Percentiles rank a stretch among this genome's conserved stretches.
phyloP scores from a whole-genome alignment of 805 yeast genomes.

The Starmerella etchellsii region DNA sequence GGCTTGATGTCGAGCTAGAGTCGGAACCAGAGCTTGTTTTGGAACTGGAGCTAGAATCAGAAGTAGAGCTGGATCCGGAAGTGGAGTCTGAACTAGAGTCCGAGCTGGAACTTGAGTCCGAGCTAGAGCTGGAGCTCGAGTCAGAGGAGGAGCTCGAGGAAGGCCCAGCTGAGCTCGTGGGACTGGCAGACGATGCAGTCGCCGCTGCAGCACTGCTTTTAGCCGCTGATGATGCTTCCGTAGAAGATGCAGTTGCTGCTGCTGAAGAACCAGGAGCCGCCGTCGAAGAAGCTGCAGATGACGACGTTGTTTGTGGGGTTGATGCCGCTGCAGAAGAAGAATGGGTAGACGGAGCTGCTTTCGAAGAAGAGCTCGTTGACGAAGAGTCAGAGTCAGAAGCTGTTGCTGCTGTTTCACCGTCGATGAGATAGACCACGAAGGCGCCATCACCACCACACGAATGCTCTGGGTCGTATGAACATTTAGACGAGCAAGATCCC shows the following conservation, averaged over 20 bases:
- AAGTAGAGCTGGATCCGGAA: slow-evolving; percentile 19
- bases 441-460: slow-evolving; percentile 51
- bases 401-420: slow-evolving; percentile 18
- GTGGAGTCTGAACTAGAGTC: slow-evolving; percentile 6
- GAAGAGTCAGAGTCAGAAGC: slow-evolving; percentile 25
- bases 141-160: background rate
- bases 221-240: background rate
- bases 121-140: background rate
- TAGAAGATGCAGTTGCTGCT: slow-evolving; percentile 16
- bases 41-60: slow-evolving; percentile 16
- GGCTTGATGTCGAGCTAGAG: background rate
- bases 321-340: background rate
- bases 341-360: background rate
- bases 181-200: background rate
- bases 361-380: slow-evolving; percentile 20
- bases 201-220: background rate
- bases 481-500: slow-evolving; percentile 33
- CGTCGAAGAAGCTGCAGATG: slow-evolving; percentile 21
- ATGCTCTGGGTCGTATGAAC: slow-evolving; percentile 52
- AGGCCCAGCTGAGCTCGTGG: background rate
- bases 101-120: slow-evolving; percentile 3
- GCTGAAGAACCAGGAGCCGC: slow-evolving; percentile 23
- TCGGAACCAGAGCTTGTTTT: background rate
- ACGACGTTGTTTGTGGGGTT: slow-evolving; percentile 20
- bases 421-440: slow-evolving; percentile 24